Evolutionary conservation across 345 rosid species (phyloP), one percentile per base, ranked within the genome.

Genomic region (Garcia nutans): DNA sequence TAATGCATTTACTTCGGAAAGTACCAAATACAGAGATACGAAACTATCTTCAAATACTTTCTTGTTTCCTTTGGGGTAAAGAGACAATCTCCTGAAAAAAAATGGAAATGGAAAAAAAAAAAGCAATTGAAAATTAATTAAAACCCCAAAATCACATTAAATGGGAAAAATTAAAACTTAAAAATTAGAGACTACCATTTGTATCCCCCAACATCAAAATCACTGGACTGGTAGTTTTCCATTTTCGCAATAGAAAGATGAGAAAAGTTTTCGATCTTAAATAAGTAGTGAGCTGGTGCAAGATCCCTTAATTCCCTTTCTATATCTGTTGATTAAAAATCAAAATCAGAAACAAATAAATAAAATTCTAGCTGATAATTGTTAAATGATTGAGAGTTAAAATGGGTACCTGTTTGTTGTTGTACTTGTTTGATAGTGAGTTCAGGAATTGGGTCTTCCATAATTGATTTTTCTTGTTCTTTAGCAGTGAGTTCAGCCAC

Each of bases 41-140:
- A 65, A 23, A 1, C 17, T 37, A 2, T 37, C n/a, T 22, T 26
- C 49, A 0, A n/a, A 13, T 5, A 33, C 58, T 72, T 42, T 57
- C 66, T n/a, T 57, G 55, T 72, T 59, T 15, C 77, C 77, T 2
- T 74, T 23, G 33, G 71, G 77, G 8, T 74, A 49, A 37, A 74
- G 41, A 37, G 50, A 52, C 31, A 74, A 37, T 20, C 37, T 65
- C 77, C 77, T 74, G 37, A 62, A 74, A 1, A 6, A n/a, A 47
- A 11, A 2, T 47, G 50, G 13, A 47, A 47, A 47, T n/a, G n/a
- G n/a, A n/a, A n/a, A n/a, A n/a, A n/a, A n/a, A 13, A 47, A 47
- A 0, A 47, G 13, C 50, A 47, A 47, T 47, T 47, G 13, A 11
- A 47, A 47, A 47, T 10, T 47, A 47, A 47, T 47, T 47, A 11